A percentile compares a stretch with the other conserved stretches of the same genome.
phyloP scores from a whole-genome alignment of 169 alveolate genomes.

The Plasmodium berghei region DNA sequence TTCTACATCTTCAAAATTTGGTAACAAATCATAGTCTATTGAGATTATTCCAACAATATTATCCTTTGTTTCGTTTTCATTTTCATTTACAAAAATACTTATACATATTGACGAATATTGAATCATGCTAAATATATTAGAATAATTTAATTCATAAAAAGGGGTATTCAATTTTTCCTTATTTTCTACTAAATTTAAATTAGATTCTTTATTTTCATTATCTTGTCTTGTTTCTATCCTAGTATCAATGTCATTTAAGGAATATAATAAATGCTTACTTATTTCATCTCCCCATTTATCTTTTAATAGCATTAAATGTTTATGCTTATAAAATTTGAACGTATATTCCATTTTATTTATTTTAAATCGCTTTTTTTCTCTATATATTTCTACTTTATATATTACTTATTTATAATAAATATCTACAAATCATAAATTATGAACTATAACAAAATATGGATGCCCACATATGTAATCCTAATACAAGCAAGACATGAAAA shows the following conservation, averaged over 20 bases:
- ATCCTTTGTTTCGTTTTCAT: not conserved
- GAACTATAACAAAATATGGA: too few species aligned
- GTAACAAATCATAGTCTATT: slow-evolving; percentile 32
- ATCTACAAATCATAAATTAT: too few species aligned
- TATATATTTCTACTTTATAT: too few species aligned
- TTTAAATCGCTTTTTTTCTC: not conserved
- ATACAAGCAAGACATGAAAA: too few species aligned
- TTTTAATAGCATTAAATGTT: slow-evolving; percentile 35
- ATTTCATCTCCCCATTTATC: slow-evolving; percentile 18
- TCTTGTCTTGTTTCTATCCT: not conserved
- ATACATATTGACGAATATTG: slow-evolving; percentile 68
- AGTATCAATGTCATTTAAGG: slow-evolving; percentile 1
- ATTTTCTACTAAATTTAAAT: not conserved
- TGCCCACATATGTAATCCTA: too few species aligned
- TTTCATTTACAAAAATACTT: slow-evolving; percentile 14
- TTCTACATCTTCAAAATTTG: not conserved
- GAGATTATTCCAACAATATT: slow-evolving; percentile 39
- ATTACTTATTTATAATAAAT: too few species aligned
- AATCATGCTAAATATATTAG: slow-evolving; percentile 14
- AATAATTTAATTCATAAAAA: not conserved
- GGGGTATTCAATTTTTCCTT: not conserved
- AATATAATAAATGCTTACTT: slow-evolving; percentile 13
- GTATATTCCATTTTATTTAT: slow-evolving; percentile 43
- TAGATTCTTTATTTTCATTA: not conserved
- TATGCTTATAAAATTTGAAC: slow-evolving; percentile 52